Base-by-base conservation (phyloP, 805 yeast genomes). In the Metschnikowia lochheadii region DNA sequence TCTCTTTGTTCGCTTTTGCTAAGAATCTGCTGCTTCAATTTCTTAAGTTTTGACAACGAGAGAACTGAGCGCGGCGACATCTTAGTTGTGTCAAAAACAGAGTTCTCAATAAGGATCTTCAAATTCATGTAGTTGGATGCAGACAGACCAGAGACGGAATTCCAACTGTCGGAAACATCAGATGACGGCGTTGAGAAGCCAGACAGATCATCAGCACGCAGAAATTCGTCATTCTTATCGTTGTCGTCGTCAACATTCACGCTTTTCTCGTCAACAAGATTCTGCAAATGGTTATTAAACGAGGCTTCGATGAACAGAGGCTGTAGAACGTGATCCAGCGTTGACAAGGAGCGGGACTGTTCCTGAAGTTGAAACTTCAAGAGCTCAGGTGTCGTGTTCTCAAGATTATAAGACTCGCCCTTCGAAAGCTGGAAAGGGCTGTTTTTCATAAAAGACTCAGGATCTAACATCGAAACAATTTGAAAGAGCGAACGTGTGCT, bases 331-430 rank as follows among this genome's bases (percentile, higher is more conserved):
- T 39, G 52, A 8, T 17, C 32, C 41, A 17, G 34, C 5, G 40
- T 29, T 31, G 37, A 40, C 15, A 37, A 40, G 5, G 49, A 18
- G 33, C 73, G 63, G 48, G 66, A 60, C 49, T 73, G 75, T 54
- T 73, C 75, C 56, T 70, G 74, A 32, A 74, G 65, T 58, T 72
- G 76, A 49, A 72, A 73, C 57, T 72, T 73, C 50, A 74, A 64
- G 17, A 74, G 61, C 2, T 74, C 78, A 1, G 74, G 70, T 1
- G 77, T 72, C 6, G 77, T 72, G 50, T 73, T 72, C 49, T 63
- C 49, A 39, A 73, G 60, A 49, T 67, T 69, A 56, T 67, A 73
- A 34, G 58, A 52, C 39, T 61, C 64, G 21, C 57, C 56, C 51
- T 65, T 67, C 10, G 67, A 58, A 31, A 59, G 56, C 53, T 63